Evolutionary conservation across 176 grass and related monocot species (phyloP).

Genomic region (Oropetium thomaeum): DNA sequence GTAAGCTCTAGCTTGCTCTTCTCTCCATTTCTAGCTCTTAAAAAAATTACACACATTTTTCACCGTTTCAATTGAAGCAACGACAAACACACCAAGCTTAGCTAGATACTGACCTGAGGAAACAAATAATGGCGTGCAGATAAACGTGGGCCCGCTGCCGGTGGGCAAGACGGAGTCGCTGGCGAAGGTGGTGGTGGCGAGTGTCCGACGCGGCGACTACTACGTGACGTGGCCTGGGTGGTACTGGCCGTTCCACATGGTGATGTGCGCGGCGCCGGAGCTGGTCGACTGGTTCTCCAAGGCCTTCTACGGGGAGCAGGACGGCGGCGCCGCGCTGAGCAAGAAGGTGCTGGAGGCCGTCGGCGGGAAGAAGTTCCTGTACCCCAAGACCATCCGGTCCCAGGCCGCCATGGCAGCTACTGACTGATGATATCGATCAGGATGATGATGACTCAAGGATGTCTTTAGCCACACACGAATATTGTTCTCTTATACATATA

Average conservation of each 20-base stretch:
- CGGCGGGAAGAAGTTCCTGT: slow-evolving; percentile 57
- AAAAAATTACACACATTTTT: not conserved
- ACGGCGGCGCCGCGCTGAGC: slow-evolving; percentile 41
- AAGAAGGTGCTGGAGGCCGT: slow-evolving; percentile 65
- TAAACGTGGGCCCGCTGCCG: slow-evolving; percentile 60
- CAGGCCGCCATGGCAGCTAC: not conserved
- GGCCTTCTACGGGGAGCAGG: slow-evolving; percentile 43
- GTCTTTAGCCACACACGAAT: not conserved
- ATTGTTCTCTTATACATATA: not conserved
- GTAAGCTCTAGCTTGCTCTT: no score
- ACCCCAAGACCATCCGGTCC: slow-evolving; percentile 45
- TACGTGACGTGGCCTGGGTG: slow-evolving; percentile 82
- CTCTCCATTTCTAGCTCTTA: not conserved
- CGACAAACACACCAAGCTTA: no score
- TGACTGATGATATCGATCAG: no score
- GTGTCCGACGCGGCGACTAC: slow-evolving; percentile 48
- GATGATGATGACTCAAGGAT: not conserved
- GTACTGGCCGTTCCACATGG: slow-evolving; percentile 82
- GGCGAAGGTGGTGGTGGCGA: slow-evolving; percentile 59
- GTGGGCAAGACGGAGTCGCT: slow-evolving; percentile 63
- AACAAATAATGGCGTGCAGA: slow-evolving; percentile 5
- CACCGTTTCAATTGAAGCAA: not conserved
- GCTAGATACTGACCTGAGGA: not conserved
- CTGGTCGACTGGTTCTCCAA: slow-evolving; percentile 64
- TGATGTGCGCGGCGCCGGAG: slow-evolving; percentile 79